A percentile compares a stretch with the other conserved stretches of the same genome.
phyloP scores from a whole-genome alignment of 2,329 filamentous ascomycete species.

The Laburnicola sp. region DNA sequence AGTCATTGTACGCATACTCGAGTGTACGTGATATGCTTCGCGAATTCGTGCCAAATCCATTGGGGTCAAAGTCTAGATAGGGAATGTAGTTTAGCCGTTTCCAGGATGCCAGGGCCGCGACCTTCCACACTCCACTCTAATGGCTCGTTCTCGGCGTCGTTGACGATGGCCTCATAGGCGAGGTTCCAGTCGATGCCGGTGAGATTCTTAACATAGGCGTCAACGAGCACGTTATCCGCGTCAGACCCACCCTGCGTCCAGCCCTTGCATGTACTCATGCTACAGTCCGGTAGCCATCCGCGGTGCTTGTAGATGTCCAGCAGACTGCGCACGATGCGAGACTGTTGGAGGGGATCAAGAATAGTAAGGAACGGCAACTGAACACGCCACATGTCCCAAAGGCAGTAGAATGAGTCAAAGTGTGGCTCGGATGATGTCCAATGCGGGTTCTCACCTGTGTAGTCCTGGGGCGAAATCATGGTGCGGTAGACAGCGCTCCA shows the following conservation, averaged over 20 bases:
- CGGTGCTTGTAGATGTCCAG: slow-evolving; percentile 73
- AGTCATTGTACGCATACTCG: slow-evolving; percentile 50
- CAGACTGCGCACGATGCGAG: slow-evolving; percentile 69
- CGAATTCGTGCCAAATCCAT: slow-evolving; percentile 49
- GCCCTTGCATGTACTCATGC: slow-evolving; percentile 75
- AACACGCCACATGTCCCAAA: slow-evolving; percentile 53
- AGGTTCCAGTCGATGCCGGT: slow-evolving; percentile 47
- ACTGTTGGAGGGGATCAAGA: slow-evolving; percentile 65
- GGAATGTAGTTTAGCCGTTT: slow-evolving; percentile 45
- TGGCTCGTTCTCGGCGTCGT: slow-evolving; percentile 46
- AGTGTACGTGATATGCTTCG: slow-evolving; percentile 47
- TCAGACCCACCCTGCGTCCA: slow-evolving; percentile 77
- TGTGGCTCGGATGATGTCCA: slow-evolving; percentile 52
- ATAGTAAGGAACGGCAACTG: slow-evolving; percentile 69
- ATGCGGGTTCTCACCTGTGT: slow-evolving; percentile 52
- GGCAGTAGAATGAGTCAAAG: slow-evolving; percentile 64
- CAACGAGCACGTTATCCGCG: slow-evolving; percentile 70
- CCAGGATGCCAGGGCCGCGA: slow-evolving; percentile 42
- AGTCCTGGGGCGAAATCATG: slow-evolving; percentile 52
- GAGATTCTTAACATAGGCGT: slow-evolving; percentile 71
- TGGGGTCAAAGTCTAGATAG: slow-evolving; percentile 46
- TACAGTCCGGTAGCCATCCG: slow-evolving; percentile 75
- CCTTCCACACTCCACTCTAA: slow-evolving; percentile 46
- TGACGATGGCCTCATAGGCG: slow-evolving; percentile 44
- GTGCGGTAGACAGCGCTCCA: slow-evolving; percentile 52